Evolutionary conservation across 176 grass and related monocot genomes (phyloP).

Genomic region (Oryza punctata): DNA sequence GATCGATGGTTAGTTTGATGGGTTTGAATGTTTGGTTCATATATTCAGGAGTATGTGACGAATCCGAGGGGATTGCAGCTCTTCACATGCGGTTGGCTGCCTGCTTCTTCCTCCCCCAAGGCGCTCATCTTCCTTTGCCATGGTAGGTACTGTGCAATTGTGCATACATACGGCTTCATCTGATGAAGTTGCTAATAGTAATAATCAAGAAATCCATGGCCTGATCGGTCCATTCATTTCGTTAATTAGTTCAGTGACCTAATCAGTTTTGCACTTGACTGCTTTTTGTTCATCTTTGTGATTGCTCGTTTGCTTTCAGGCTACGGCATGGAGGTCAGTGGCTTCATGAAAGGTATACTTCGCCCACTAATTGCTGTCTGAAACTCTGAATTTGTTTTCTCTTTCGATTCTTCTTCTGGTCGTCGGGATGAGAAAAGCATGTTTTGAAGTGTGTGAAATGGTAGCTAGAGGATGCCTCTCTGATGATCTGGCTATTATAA

Average conservation of each 20-base stretch:
- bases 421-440: not conserved
- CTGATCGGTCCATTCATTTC: not conserved
- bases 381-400: not conserved
- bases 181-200: too few relatives aligned
- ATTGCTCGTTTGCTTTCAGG: constrained; percentile 50
- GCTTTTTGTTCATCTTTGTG: not conserved
- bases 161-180: too few relatives aligned
- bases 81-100: constrained; percentile 91
- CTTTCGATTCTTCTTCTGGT: not conserved
- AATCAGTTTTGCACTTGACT: not conserved
- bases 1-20: not conserved
- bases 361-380: not conserved
- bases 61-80: constrained; percentile 74
- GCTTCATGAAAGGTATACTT: constrained; percentile 82
- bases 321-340: constrained; percentile 92
- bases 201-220: not conserved
- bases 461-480: too few relatives aligned
- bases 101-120: constrained; percentile 59
- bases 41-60: constrained; percentile 69
- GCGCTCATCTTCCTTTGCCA: constrained; percentile 97
- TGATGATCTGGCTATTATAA: too few relatives aligned
- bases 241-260: not conserved
- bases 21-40: not conserved
- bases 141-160: too few relatives aligned
- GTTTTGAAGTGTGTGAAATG: not conserved